These are phyloP conservation scores for Neurospora intermedia DNA, from an alignment of 495 filamentous ascomycete species.

Conservation along the genomic window DNA sequence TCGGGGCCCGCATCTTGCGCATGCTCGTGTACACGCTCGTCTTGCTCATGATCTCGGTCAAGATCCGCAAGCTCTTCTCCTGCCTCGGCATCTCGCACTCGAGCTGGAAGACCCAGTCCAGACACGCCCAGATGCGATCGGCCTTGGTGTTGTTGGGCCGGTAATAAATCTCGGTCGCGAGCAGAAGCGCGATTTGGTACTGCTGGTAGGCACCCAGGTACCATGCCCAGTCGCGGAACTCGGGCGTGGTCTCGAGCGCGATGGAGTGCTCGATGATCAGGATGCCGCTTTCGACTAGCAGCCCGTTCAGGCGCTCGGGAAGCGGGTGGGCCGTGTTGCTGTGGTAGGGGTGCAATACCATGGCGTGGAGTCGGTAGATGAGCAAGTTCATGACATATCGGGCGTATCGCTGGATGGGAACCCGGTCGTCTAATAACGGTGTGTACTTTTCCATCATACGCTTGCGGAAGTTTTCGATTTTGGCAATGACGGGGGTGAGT, in stretches of 20 bases:
- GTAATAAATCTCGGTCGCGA: conserved; percentile 45
- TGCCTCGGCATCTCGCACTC: conserved; percentile 34
- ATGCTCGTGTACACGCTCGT: conserved; percentile 30
- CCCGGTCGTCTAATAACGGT: conserved; percentile 42
- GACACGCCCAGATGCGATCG: conserved; percentile 54
- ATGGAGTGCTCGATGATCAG: conserved; percentile 50
- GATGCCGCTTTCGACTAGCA: conserved; percentile 43
- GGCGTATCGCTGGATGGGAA: conserved; percentile 48
- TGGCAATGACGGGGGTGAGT: conserved; percentile 43
- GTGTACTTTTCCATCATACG: conserved; percentile 50
- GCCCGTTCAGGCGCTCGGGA: conserved; percentile 30
- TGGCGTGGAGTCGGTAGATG: conserved; percentile 50
- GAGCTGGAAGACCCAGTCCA: conserved; percentile 62
- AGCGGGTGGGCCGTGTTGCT: conserved; percentile 43
- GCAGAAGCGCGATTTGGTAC: conserved; percentile 42
- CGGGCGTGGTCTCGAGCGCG: conserved; percentile 43
- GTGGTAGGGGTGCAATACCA: conserved; percentile 56
- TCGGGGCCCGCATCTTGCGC: conserved; percentile 38
- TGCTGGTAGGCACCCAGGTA: conserved; percentile 46
- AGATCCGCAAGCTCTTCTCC: conserved; percentile 27
- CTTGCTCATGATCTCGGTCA: conserved; percentile 31
- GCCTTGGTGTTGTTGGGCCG: conserved; percentile 45
- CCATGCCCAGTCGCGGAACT: conserved; percentile 44
- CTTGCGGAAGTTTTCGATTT: conserved; percentile 50
- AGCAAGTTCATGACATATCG: conserved; percentile 50